Evolutionary conservation across 306 rosid genomes (phyloP).

Genomic region (Prunus mira): DNA sequence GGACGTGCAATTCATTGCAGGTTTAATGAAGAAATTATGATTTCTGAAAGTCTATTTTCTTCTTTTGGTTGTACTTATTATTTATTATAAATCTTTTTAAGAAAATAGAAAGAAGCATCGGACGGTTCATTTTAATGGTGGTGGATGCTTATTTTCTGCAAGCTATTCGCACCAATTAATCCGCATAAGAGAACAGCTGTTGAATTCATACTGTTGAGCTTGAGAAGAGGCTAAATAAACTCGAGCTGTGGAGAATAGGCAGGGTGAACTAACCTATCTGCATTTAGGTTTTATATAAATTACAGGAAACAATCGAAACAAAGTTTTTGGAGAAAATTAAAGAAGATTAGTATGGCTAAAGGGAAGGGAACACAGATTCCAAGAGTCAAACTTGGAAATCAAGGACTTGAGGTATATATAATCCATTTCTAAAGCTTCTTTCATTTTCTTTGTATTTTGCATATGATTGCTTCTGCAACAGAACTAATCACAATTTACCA

Average conservation of each 20-base stretch:
- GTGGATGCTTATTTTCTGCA: not conserved
- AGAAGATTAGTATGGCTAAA: not conserved
- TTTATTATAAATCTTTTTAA: no score
- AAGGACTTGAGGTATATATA: not conserved
- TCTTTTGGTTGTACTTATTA: no score
- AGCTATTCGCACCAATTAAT: not conserved
- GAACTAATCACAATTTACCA: no score
- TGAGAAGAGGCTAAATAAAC: no score
- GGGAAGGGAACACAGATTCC: not conserved
- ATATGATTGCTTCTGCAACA: no score
- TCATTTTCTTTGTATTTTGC: not conserved
- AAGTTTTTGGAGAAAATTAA: not conserved
- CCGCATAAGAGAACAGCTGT: not conserved
- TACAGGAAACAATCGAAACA: not conserved
- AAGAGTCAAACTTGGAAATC: constrained; percentile 5
- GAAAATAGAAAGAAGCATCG: no score
- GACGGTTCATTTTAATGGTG: no score
- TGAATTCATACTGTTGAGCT: not conserved
- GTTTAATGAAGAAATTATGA: no score
- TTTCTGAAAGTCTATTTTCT: no score
- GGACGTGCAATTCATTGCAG: constrained; percentile 30
- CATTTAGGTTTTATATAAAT: not conserved
- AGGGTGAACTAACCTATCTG: no score
- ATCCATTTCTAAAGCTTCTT: not conserved
- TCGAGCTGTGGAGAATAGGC: no score